Conservation (phyloP, 116 monocot genomes). For the Phalaenopsis hybrid region DNA sequence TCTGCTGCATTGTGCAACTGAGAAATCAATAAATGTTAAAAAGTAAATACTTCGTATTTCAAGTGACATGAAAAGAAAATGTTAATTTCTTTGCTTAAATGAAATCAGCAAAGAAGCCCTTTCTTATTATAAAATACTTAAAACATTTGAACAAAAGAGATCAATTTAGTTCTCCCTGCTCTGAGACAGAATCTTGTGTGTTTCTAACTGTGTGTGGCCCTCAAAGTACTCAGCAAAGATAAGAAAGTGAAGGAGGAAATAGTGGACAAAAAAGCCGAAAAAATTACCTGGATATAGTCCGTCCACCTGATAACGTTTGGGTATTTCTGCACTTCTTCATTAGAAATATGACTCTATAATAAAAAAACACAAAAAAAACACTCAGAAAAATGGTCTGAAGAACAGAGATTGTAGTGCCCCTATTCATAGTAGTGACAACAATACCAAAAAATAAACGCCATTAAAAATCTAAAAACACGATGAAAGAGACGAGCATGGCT, state of each 20-base stretch:
- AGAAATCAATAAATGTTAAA: background rate
- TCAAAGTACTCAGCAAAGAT: background rate
- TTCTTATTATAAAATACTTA: background rate
- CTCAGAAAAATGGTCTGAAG: slow-evolving; percentile 3
- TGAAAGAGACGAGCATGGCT: background rate
- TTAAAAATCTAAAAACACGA: background rate
- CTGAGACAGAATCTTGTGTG: background rate
- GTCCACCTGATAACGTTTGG: slow-evolving; percentile 75
- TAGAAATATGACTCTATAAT: slow-evolving; percentile 49
- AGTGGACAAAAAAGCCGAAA: background rate
- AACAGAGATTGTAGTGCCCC: background rate
- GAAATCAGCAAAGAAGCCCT: background rate
- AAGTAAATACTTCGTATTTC: background rate
- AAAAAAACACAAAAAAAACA: slow-evolving; percentile 4
- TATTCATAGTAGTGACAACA: background rate
- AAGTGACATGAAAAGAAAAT: background rate
- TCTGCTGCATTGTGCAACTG: background rate
- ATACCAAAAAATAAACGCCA: background rate
- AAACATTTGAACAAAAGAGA: background rate
- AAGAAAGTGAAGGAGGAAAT: background rate
- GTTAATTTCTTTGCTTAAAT: background rate
- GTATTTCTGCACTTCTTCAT: slow-evolving; percentile 31
- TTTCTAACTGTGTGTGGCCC: background rate
- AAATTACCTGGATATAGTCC: slow-evolving; percentile 90
- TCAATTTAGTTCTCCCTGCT: background rate